Base-by-base conservation (phyloP, 2,329 filamentous ascomycete species). In the Xylariaceae sp. region DNA sequence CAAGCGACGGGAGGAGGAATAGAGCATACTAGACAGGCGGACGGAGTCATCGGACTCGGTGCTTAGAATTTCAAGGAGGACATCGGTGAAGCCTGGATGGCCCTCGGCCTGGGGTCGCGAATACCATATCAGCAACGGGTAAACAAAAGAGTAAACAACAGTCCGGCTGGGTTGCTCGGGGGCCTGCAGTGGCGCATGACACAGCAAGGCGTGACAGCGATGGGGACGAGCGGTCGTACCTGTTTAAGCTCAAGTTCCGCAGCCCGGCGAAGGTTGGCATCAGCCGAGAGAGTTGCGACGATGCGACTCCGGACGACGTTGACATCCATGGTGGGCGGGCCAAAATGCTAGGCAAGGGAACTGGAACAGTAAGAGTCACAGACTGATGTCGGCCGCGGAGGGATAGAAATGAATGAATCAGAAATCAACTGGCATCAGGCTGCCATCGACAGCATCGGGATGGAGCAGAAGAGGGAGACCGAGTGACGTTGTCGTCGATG, bases 61-160 rank as follows among this genome's bases (percentile, higher is more conserved):
- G 77, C 95, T 88, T 68, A 97, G 81, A 71, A 99, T 92, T 73
- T 95, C 90, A 70, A 97, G 82, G 64, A 97, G 85, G 68, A 90
- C 90, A 75, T 94, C 90, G 73, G 90, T 88, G 76, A 99, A 97
- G 66, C 92, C 92, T 62, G 89, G 82, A 75, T 92, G 88, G 68
- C 90, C 87, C 79, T 97, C 93, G 73, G 94, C 91, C 92, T 97
- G 73, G 51, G 53, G 60, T 59, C 45, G 53, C 37, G 48, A 47
- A 62, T 54, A 52, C 30, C 35, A 10, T 52, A 39, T 62, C 30
- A 64, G 64, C 65, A 60, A 68, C 60, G 13, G 62, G 64, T 66
- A 60, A 68, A 63, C 58, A 65, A 15, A 64, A 61, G 54, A 62
- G 23, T 30, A 30, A 10, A 48, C 44, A 54, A 59, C 51, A 53